Conservation (phyloP, 345 rosid species). For the Boechera retrofracta region DNA sequence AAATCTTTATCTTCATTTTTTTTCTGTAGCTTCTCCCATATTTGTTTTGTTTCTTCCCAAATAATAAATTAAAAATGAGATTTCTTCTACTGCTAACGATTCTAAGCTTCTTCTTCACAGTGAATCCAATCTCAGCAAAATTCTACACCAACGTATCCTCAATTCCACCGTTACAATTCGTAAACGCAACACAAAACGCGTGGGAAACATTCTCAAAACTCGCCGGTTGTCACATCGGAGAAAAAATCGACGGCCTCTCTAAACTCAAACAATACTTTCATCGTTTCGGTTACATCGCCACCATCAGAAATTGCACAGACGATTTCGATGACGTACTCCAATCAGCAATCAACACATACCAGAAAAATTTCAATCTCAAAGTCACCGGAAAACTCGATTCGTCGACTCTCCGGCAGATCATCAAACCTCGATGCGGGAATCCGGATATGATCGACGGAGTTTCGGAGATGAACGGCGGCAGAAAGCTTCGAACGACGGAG, state of each 20-base stretch:
- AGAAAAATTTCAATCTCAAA: conserved; percentile 67
- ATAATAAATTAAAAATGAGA: conserved; percentile 14
- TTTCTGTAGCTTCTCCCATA: neutral
- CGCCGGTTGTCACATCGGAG: conserved; percentile 72
- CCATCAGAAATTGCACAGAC: conserved; percentile 52
- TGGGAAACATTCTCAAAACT: conserved; percentile 70
- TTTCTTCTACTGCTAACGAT: neutral
- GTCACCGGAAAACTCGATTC: conserved; percentile 71
- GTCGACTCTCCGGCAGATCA: conserved; percentile 55
- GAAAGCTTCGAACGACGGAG: conserved; percentile 47
- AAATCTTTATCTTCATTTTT: neutral
- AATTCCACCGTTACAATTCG: conserved; percentile 34
- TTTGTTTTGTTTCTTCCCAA: too few species aligned
- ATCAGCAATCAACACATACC: conserved; percentile 66
- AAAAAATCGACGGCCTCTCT: conserved; percentile 59
- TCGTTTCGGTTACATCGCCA: conserved; percentile 74
- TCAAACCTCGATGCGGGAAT: conserved; percentile 74
- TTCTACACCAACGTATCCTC: conserved; percentile 42
- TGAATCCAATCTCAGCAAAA: conserved; percentile 37
- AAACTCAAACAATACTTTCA: conserved; percentile 78
- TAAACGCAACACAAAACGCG: conserved; percentile 41
- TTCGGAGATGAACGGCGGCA: conserved; percentile 70
- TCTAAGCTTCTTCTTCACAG: conserved; percentile 11
- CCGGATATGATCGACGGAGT: conserved; percentile 73
- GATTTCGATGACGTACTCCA: conserved; percentile 61